phyloP scores from a whole-genome alignment of 805 yeast species.

The Maudiozyma saulgeensis region DNA sequence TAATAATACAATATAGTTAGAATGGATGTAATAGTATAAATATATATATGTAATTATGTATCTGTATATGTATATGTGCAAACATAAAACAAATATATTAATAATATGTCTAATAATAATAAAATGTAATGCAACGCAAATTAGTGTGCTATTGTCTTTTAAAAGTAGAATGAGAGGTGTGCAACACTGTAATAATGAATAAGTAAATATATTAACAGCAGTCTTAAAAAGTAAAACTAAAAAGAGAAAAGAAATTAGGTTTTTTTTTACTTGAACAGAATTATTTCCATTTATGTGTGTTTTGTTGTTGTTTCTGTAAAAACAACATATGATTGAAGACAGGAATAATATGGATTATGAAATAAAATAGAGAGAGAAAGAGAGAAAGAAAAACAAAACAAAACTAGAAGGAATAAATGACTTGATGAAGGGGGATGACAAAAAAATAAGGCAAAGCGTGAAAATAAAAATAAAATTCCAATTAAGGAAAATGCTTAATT shows the following conservation, averaged over 20 bases:
- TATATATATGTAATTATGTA: neutral
- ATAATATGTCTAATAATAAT: neutral
- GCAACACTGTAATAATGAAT: neutral
- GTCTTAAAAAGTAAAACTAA: neutral
- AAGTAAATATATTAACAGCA: neutral
- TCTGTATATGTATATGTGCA: neutral
- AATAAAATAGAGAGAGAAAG: neutral
- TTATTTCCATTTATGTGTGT: neutral
- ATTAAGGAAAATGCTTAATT: neutral
- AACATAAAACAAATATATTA: neutral
- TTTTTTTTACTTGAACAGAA: neutral
- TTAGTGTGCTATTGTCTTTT: neutral
- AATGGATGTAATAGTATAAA: neutral
- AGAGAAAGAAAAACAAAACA: neutral
- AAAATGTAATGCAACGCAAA: neutral
- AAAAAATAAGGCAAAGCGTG: neutral
- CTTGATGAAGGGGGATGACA: neutral
- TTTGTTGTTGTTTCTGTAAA: neutral
- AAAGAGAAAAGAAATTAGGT: neutral
- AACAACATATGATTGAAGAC: neutral
- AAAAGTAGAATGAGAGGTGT: neutral
- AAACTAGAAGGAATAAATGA: neutral
- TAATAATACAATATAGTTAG: neutral
- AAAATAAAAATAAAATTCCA: neutral
- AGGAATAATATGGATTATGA: neutral